Conservation (phyloP, 305 asterid species). For the Fraxinus latifolia region DNA sequence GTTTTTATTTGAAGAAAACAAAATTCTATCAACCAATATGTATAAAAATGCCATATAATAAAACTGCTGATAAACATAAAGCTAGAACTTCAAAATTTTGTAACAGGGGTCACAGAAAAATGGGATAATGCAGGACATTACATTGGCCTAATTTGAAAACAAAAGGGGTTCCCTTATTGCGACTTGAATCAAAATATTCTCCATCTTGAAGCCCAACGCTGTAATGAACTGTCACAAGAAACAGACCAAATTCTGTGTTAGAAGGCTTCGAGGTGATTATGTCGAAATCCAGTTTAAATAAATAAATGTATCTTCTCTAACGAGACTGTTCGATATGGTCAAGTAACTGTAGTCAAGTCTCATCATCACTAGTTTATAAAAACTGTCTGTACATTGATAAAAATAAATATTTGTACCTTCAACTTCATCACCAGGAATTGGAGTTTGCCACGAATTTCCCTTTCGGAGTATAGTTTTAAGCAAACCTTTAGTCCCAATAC, state of each 20-base stretch:
- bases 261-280: not conserved
- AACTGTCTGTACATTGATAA: not conserved
- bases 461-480: slow-evolving; percentile 34
- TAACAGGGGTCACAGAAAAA: not conserved
- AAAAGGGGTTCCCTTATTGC: slow-evolving; percentile 43
- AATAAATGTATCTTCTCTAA: no score
- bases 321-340: no score
- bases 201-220: slow-evolving; percentile 42
- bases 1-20: not conserved
- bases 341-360: not conserved
- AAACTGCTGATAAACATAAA: not conserved
- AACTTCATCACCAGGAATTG: slow-evolving; percentile 62
- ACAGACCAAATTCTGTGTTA: not conserved
- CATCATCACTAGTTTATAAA: not conserved
- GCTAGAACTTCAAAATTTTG: not conserved
- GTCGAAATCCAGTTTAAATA: no score
- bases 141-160: slow-evolving; percentile 61
- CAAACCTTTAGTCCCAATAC: slow-evolving; percentile 40
- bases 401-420: slow-evolving; percentile 30
- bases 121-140: slow-evolving; percentile 22
- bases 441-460: slow-evolving; percentile 60
- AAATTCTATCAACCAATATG: not conserved
- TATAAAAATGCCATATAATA: not conserved
- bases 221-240: slow-evolving; percentile 51
- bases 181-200: slow-evolving; percentile 42